Percentiles rank a stretch among this genome's conserved stretches.
Conservation (phyloP, 2,329 filamentous ascomycete species). For the Myriangium duriaei region DNA sequence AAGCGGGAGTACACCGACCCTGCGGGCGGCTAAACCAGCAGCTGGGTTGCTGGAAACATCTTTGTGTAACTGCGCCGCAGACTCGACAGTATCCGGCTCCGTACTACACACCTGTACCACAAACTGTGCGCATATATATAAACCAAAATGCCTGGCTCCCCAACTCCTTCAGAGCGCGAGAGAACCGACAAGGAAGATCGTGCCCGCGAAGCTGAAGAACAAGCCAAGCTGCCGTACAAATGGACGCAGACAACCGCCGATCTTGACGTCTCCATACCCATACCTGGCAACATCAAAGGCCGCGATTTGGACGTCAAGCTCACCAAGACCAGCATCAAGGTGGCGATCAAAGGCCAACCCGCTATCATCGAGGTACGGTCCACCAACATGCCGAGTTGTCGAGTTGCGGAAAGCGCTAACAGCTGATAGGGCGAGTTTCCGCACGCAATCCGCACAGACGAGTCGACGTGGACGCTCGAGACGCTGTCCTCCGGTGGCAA, state of each 20-base stretch:
- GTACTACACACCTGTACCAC: too few species aligned
- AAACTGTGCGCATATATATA: too few species aligned
- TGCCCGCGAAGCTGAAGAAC: slow-evolving; percentile 72
- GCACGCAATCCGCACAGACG: slow-evolving; percentile 65
- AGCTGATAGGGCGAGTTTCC: slow-evolving; percentile 63
- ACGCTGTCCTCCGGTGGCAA: slow-evolving; percentile 43
- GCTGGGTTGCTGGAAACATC: too few species aligned
- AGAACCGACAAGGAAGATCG: slow-evolving; percentile 45
- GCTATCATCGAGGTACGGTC: slow-evolving; percentile 60
- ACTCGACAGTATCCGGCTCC: too few species aligned
- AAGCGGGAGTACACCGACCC: too few species aligned
- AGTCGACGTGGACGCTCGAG: slow-evolving; percentile 88
- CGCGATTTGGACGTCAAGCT: slow-evolving; percentile 73
- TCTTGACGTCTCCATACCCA: slow-evolving; percentile 63
- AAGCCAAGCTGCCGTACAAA: slow-evolving; percentile 86
- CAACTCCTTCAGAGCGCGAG: slow-evolving; percentile 41
- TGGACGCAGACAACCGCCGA: slow-evolving; percentile 92
- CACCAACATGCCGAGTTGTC: background rate
- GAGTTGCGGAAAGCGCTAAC: background rate
- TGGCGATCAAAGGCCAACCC: slow-evolving; percentile 77
- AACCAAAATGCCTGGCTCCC: slow-evolving; percentile 30
- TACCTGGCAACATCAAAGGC: slow-evolving; percentile 74
- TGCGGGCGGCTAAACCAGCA: too few species aligned
- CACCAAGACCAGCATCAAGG: slow-evolving; percentile 63
- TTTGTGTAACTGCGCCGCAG: too few species aligned